Base-by-base conservation (phyloP, 257 asterid species). In the Asclepias syriaca region DNA sequence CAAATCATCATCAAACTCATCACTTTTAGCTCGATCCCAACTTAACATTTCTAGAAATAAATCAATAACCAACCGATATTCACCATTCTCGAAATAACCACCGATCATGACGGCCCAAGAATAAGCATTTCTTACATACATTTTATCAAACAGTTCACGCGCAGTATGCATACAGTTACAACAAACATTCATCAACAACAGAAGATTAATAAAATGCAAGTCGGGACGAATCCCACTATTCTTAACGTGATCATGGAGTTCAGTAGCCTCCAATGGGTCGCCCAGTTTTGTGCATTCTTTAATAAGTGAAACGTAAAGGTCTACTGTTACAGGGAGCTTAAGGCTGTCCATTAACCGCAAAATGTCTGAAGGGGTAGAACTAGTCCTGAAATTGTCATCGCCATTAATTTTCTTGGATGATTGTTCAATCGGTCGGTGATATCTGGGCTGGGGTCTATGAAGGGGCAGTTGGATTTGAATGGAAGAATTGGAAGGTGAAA, bases 61-160 rank as follows among this genome's bases (percentile, higher is more conserved):
- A 32, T 56, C 51, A 11, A 85, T 27, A 8, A 78, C 89, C 49
- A 77, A 88, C 22, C 9, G 49, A 67, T 71, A 63, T 53, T 79
- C 79, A 24, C 84, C 89, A 55, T 73, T 82, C 46, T 85, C 92
- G 74, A 84, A 85, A 64, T 75, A 88, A 7, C 88, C 94, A 32
- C 85, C 86, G 50, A 92, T 88, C 68, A 88, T 50, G 19, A 78
- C 80, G 11, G 90, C 93, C 96, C 96, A 89, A 63, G 96, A 75
- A 81, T 64, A 77, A n/a, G 77, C 76, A 78, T 88, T 88, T 68
- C 84, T 88, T 27, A 22, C 66, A 40, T 74, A 60, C 90, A 87
- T 91, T 81, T 77, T 75, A 73, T 80, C 93, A 43, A 91, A 89
- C 97, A 91, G 67, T 13, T 85, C 81, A 79, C 81, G 81, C 0